Evolutionary conservation across 495 filamentous ascomycete genomes (phyloP), one percentile per base, ranked within the genome.

Genomic region (Aspergillus carlsbadensis): DNA sequence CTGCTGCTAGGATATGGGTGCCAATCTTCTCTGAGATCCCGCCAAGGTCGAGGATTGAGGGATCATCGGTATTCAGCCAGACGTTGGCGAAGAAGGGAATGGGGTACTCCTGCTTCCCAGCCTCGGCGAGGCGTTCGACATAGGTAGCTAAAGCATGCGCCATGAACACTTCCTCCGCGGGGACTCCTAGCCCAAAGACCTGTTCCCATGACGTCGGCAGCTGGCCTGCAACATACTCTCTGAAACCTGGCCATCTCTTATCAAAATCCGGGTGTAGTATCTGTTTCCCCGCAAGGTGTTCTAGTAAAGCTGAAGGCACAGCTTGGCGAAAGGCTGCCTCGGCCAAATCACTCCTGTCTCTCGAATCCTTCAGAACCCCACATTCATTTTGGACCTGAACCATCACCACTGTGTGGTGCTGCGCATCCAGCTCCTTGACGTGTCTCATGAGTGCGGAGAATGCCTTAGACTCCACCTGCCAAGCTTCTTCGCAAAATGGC

Each of bases 111-210:
- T 64, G 49, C 48, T 73, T 76, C 4, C 78, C 77, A 0, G 73
- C 72, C 10, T 65, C 40, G 0, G 77, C 74, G 6, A 79, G 74
- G 17, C 70, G 35, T 18, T 75, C 64, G 36, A 79, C 43, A 52
- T 80, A 82, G 10, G 51, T 54, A 3, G 76, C 65, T 49, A 72
- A 75, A 59, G 76, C 64, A 47, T 78, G 73, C 0, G 79, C 76
- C 78, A 81, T 82, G 67, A 81, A 81, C 1, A 77, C 54, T 57
- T 80, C 76, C 44, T 82, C 77, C 0, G 76, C 72, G 18, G 69
- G 61, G 41, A 57, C 42, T 11, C 68, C 62, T 21, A 62, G 62
- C 10, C 77, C 76, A 60, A 81, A 79, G 42, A 72, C 66, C 10
- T 69, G 50, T 40, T 66, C 65, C 76, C 72, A 80, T 14, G 46